Percentiles rank a stretch among this genome's conserved stretches.
phyloP scores from a whole-genome alignment of 2,329 filamentous ascomycete species.

The Trichoderma sp. region DNA sequence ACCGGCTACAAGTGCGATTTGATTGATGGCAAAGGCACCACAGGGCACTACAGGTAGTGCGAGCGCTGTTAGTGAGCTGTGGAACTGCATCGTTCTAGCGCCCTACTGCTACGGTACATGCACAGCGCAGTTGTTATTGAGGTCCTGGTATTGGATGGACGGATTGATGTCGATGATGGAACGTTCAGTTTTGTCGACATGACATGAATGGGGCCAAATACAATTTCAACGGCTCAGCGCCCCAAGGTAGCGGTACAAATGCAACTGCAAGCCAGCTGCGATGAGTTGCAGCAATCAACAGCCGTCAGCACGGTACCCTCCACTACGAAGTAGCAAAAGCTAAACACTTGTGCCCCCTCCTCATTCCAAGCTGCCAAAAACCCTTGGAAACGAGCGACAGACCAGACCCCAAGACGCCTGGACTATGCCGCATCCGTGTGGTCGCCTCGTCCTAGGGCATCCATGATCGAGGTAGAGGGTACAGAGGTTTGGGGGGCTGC shows the following conservation, averaged over 20 bases:
- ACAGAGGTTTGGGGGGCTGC: background rate
- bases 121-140: background rate
- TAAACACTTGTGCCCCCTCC: background rate
- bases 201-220: background rate
- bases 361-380: background rate
- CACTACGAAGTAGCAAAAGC: slow-evolving; percentile 11
- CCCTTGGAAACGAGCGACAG: background rate
- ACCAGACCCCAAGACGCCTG: background rate
- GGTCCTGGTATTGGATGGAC: background rate
- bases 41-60: background rate
- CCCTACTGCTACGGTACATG: background rate
- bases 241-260: background rate
- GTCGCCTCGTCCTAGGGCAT: background rate
- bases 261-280: background rate
- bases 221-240: background rate
- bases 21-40: background rate
- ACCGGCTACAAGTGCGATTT: background rate
- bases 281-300: background rate
- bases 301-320: background rate
- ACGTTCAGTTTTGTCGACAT: background rate
- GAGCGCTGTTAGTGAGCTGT: background rate
- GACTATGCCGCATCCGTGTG: background rate
- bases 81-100: background rate
- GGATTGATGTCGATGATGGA: background rate
- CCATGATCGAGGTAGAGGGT: background rate